Evolutionary conservation across 805 yeast species (phyloP).

Genomic region (Myxozyma monticola): DNA sequence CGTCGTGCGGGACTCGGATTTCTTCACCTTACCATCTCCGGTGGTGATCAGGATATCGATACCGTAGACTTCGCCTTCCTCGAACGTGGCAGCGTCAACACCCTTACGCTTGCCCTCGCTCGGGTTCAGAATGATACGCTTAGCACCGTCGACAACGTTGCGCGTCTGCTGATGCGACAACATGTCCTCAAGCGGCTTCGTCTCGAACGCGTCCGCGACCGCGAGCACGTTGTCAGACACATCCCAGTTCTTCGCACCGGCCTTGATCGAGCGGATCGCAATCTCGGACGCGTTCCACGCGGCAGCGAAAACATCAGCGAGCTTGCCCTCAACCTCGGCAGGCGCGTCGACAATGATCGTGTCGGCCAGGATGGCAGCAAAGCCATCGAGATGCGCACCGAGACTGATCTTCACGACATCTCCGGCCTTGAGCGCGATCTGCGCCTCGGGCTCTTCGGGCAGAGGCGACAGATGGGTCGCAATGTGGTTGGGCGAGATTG

Average conservation of each 20-base stretch:
- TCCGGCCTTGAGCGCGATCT: constrained; percentile 58
- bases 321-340: constrained; percentile 49
- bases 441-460: constrained; percentile 56
- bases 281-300: constrained; percentile 81
- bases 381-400: constrained; percentile 78
- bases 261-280: constrained; percentile 65
- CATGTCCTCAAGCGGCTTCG: constrained; percentile 72
- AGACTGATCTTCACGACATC: constrained; percentile 71
- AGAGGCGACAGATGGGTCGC: constrained; percentile 73
- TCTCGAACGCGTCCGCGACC: constrained; percentile 60
- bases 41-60: constrained; percentile 68
- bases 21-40: constrained; percentile 67
- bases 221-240: constrained; percentile 65
- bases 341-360: constrained; percentile 63
- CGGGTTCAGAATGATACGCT: constrained; percentile 76
- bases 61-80: constrained; percentile 76
- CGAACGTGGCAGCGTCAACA: constrained; percentile 65
- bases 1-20: constrained; percentile 61
- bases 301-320: constrained; percentile 67
- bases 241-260: constrained; percentile 72
- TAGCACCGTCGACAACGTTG: constrained; percentile 68
- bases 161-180: constrained; percentile 68
- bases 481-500: constrained; percentile 66
- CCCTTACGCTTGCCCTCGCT: constrained; percentile 61
- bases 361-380: constrained; percentile 68